phyloP scores from a whole-genome alignment of 179 eudicot species.

The Patellifolia procumbens region DNA sequence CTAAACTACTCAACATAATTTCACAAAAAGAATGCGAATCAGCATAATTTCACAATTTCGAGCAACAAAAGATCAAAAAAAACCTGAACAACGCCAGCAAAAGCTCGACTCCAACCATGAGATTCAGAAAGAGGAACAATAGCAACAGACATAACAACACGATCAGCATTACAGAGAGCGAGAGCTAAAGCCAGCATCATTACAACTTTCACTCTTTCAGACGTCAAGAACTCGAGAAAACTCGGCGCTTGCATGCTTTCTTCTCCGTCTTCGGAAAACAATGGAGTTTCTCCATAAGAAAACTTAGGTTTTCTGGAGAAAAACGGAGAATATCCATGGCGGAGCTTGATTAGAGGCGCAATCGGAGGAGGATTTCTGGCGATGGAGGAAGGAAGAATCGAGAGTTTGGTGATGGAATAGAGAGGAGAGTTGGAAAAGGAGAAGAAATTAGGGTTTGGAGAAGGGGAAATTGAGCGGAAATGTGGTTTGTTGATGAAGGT shows the following conservation, averaged over 20 bases:
- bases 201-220: constrained; percentile 94
- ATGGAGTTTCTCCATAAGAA: too few relatives aligned
- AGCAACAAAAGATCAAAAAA: neutral
- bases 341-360: constrained; percentile 11
- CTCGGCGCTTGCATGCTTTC: constrained; percentile 17
- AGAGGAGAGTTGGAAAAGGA: neutral
- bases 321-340: neutral
- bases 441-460: constrained; percentile 31
- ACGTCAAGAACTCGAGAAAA: constrained; percentile 71
- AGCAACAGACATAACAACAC: constrained; percentile 92
- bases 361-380: neutral
- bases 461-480: constrained; percentile 14
- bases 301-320: constrained; percentile 13
- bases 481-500: constrained; percentile 17
- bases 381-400: neutral
- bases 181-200: constrained; percentile 76
- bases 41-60: neutral
- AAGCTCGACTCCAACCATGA: constrained; percentile 75
- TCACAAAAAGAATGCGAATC: neutral
- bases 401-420: constrained; percentile 12
- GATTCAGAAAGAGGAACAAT: constrained; percentile 79
- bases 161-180: constrained; percentile 81
- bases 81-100: constrained; percentile 95
- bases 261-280: constrained; percentile 16
- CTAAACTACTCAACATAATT: neutral